Conservation (phyloP, 192 early-diverging fungal genomes). For the Dissophora globulifera region DNA sequence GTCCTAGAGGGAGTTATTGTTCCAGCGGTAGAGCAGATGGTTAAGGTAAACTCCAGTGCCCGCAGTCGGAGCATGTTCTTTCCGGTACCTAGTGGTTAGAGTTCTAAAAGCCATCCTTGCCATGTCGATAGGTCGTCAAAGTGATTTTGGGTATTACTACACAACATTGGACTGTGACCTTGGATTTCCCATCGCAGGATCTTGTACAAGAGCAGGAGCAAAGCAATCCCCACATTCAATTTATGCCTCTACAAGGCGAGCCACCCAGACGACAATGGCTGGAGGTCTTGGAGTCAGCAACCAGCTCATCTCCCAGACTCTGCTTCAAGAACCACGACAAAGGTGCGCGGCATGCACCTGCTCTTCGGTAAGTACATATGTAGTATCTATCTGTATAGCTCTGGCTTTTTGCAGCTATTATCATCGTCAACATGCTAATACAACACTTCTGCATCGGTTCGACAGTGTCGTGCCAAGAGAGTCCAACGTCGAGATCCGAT, state of each 20-base stretch:
- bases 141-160: slow-evolving; percentile 58
- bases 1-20: slow-evolving; percentile 68
- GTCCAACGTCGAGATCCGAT: slow-evolving; percentile 67
- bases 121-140: slow-evolving; percentile 53
- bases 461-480: slow-evolving; percentile 65
- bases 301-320: slow-evolving; percentile 15
- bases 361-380: slow-evolving; percentile 26
- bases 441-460: no score
- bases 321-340: slow-evolving; percentile 61
- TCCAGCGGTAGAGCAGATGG: slow-evolving; percentile 64
- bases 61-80: background rate
- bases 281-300: slow-evolving; percentile 6
- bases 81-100: background rate
- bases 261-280: slow-evolving; percentile 26
- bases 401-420: background rate
- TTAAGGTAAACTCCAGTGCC: slow-evolving; percentile 63
- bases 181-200: slow-evolving; percentile 54
- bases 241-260: slow-evolving; percentile 18
- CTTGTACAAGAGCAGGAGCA: slow-evolving; percentile 33
- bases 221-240: background rate
- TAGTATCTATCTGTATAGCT: no score
- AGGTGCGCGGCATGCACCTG: slow-evolving; percentile 60
- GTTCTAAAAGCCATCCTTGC: background rate
- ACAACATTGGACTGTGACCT: slow-evolving; percentile 56
- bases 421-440: background rate